phyloP scores from a whole-genome alignment of 2,329 filamentous ascomycete genomes.

The Sclerotinia sclerotiorum region DNA sequence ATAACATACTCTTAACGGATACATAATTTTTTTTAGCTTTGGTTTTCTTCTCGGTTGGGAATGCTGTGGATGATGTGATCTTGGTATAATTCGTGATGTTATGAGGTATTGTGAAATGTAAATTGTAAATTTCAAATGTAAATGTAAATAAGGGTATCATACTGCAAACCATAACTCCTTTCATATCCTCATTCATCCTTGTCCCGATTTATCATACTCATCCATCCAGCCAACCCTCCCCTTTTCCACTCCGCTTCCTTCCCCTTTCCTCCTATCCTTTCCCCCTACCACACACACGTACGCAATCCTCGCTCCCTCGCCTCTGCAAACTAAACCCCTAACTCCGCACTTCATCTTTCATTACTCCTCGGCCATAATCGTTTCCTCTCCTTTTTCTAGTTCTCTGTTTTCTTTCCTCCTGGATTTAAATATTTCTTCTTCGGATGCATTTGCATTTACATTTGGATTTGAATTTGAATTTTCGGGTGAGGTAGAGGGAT shows the following conservation, averaged over 20 bases:
- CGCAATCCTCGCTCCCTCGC: not conserved
- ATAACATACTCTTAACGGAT: slow-evolving; percentile 25
- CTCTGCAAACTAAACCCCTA: no score
- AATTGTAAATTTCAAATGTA: slow-evolving; percentile 17
- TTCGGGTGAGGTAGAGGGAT: slow-evolving; percentile 35
- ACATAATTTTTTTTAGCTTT: slow-evolving; percentile 4
- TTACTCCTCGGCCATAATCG: slow-evolving; percentile 9
- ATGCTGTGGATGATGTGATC: not conserved
- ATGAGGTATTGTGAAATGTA: not conserved
- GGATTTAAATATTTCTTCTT: not conserved
- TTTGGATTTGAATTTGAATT: slow-evolving; percentile 34
- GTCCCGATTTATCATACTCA: not conserved
- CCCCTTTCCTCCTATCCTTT: slow-evolving; percentile 24
- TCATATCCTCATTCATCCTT: not conserved
- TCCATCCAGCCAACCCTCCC: not conserved
- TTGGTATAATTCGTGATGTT: not conserved
- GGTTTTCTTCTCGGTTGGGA: not conserved
- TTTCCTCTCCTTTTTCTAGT: slow-evolving; percentile 18
- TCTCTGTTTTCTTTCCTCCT: no score
- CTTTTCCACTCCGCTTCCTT: slow-evolving; percentile 16
- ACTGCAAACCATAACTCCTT: slow-evolving; percentile 29
- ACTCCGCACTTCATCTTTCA: not conserved
- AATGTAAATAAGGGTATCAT: slow-evolving; percentile 34
- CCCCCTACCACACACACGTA: not conserved
- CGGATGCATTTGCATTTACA: slow-evolving; percentile 30